Evolutionary conservation across 495 filamentous ascomycete genomes (phyloP), one percentile per base, ranked within the genome.

Genomic region (Neurospora pannonica): DNA sequence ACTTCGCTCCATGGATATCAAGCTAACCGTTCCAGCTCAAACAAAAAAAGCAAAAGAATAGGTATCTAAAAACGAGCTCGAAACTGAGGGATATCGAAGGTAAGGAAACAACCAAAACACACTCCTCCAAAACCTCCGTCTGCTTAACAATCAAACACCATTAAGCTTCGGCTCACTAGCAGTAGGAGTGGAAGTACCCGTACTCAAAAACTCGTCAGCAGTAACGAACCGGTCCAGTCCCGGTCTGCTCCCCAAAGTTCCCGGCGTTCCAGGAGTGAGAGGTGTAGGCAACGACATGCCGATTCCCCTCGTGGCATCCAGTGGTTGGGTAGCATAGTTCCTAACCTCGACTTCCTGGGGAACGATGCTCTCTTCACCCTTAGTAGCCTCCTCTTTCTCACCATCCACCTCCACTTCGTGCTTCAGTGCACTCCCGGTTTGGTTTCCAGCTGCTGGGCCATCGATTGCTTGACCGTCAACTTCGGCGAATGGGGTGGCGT

Each of bases 211-310:
- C 70, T 82, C 80, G 71, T 80, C 79, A 7, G 83, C 84, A 2
- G 83, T 85, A 17, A 84, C 79, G 60, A 86, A 86, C 11, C 83
- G 82, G 73, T 86, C 83, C 67, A 86, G 13, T 5, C 72, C 77
- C 4, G 83, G 82, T 36, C 83, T 79, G 46, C 80, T 74, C 3
- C 21, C 24, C 21, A 74, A 62, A 6, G 72, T 67, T 1, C 54
- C 54, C 11, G 46, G 10, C 7, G 70, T 69, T 3, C 42, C 69
- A 2, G 34, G 62, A 34, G 74, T 71, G 11, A 43, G 38, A 24
- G 74, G 79, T 24, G 77, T 70, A 21, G 72, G 38, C 24, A 77
- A 72, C 24, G 69, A 60, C 38, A 70, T 71, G 24, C n/a, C 72
- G 24, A 42, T 62, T 38, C 28, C 34, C 46, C 71, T 70, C 0